Evolutionary conservation across 441 rosid species (phyloP), one percentile per base, ranked within the genome.

Genomic region (Brassica hybrid): DNA sequence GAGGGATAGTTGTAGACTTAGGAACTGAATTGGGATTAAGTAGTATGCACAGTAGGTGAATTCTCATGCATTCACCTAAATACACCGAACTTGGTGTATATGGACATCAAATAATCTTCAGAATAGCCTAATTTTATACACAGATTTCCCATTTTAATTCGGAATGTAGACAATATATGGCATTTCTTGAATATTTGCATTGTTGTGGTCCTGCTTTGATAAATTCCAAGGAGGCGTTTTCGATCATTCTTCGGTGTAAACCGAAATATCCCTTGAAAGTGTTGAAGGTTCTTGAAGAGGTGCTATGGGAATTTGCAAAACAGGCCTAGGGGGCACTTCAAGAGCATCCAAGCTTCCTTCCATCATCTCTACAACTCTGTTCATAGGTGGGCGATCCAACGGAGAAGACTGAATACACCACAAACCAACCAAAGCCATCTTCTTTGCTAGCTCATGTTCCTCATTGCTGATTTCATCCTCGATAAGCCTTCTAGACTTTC

Each of bases 331-430:
- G 3, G 48, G 48, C 48, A 41, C 48, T 41, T 41, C n/a, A 11
- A 41, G 48, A 41, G 48, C 48, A 41, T 41, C 48, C 48, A 41
- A 11, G 4, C 48, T 41, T 30, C 78, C 76, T 65, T 76, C 82
- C 74, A 82, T 45, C 84, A 81, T 77, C 65, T 84, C 83, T 3
- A 86, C 65, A 0, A 84, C 86, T 63, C 58, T 82, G 34, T 19
- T 60, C 78, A 83, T 84, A 0, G n/a, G 48, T 41, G 48, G 48
- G 48, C 48, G 48, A 41, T 41, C 48, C 4, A 11, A 11, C 13
- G 48, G 48, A 41, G 48, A 41, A 41, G 48, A 41, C 48, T 41
- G 48, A 11, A 41, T 41, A 41, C 48, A 41, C 48, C 48, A 41
- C 48, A 41, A 41, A 41, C 48, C 48, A 41, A 41, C 48, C 48